Evolutionary conservation across 2,329 filamentous ascomycete species (phyloP).

Genomic region (Phoma herbarum): DNA sequence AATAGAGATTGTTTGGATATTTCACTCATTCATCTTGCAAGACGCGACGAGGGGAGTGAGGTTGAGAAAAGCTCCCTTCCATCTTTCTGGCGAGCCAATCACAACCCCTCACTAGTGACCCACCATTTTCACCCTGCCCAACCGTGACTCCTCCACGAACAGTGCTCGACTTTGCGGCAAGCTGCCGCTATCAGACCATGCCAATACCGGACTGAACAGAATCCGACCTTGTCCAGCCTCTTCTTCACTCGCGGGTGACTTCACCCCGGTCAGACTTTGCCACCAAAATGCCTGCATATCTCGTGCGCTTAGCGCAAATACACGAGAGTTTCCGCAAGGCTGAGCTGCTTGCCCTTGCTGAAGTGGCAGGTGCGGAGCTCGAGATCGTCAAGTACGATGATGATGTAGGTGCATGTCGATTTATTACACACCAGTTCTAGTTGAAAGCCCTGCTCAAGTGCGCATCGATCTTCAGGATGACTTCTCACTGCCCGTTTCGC

Average conservation of each 20-base stretch:
- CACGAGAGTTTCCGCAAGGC: slow-evolving; percentile 91
- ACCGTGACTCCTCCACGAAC: slow-evolving; percentile 5
- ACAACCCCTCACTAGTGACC: slow-evolving; percentile 1
- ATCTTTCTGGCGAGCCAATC: slow-evolving; percentile 15
- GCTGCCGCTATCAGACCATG: slow-evolving; percentile 21
- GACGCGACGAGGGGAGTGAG: slow-evolving; percentile 4
- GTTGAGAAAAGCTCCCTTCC: slow-evolving; percentile 3
- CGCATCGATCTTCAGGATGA: not conserved
- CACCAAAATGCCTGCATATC: slow-evolving; percentile 67
- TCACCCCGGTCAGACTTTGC: not conserved
- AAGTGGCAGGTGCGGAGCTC: slow-evolving; percentile 71
- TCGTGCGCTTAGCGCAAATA: slow-evolving; percentile 87
- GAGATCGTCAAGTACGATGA: slow-evolving; percentile 78
- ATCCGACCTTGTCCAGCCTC: not conserved
- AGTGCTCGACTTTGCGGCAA: slow-evolving; percentile 2
- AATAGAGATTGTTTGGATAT: too few relatives aligned
- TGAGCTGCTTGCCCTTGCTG: slow-evolving; percentile 82
- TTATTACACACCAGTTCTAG: not conserved
- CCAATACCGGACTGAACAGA: slow-evolving; percentile 33
- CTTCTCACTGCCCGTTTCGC: not conserved
- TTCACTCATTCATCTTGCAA: not conserved
- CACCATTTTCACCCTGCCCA: slow-evolving; percentile 16
- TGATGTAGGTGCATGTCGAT: slow-evolving; percentile 65
- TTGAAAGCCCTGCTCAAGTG: not conserved
- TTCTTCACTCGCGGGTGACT: not conserved